Percentiles rank a stretch among this genome's conserved stretches.
phyloP scores from a whole-genome alignment of 2,329 filamentous ascomycete species.

The Stachybotrys chlorohalonatus region DNA sequence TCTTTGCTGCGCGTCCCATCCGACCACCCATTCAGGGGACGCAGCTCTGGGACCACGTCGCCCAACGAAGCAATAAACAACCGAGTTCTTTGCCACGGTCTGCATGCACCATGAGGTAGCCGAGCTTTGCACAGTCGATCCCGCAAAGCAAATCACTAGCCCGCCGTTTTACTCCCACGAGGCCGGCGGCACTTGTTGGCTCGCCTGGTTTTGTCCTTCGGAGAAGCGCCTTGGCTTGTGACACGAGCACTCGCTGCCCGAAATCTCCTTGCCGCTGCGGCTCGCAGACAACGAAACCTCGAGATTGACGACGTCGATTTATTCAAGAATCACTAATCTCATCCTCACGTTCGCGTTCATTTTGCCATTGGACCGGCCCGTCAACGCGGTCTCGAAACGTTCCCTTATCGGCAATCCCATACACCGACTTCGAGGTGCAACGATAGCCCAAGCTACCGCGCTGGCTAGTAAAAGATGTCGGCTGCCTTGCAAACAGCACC shows the following conservation, averaged over 20 bases:
- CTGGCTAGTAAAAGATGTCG: constrained; percentile 32
- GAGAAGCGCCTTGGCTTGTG: not conserved
- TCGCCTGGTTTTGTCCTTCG: not conserved
- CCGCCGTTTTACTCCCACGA: not conserved
- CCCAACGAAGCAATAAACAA: constrained; percentile 22
- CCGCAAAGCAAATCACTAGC: not conserved
- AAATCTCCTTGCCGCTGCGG: not conserved
- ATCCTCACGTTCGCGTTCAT: no score
- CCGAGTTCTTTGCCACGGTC: constrained; percentile 15
- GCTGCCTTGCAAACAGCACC: constrained; percentile 53
- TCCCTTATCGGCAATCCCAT: not conserved
- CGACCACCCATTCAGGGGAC: constrained; percentile 7
- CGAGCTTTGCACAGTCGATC: constrained; percentile 9
- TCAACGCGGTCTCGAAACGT: not conserved
- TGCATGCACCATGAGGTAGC: constrained; percentile 34
- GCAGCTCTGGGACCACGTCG: constrained; percentile 9
- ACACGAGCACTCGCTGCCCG: not conserved
- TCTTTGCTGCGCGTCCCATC: constrained; percentile 6
- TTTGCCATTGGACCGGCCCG: no score
- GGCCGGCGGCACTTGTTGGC: not conserved
- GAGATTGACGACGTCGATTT: no score
- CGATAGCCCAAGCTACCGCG: constrained; percentile 3
- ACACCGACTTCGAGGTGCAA: not conserved
- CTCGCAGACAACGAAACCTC: no score
- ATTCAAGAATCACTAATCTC: no score